These are phyloP conservation scores for Euphorbia lathyris DNA, from an alignment of 345 rosid species.

Conservation along the genomic window DNA sequence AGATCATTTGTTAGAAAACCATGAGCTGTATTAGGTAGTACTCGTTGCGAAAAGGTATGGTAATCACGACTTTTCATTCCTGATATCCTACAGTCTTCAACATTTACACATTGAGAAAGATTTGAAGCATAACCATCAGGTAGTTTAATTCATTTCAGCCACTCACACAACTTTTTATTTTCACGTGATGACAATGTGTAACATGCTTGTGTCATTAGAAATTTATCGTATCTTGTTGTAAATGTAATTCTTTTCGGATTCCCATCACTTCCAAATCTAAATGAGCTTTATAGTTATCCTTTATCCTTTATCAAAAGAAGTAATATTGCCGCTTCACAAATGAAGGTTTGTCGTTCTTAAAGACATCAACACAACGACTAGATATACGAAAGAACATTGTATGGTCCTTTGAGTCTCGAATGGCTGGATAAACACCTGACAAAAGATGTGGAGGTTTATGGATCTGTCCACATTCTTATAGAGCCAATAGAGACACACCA, in stretches of 20 bases:
- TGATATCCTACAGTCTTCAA: background rate
- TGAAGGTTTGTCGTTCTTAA: no score
- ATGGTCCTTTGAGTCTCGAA: no score
- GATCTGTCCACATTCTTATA: no score
- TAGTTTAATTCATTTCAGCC: background rate
- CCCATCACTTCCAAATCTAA: background rate
- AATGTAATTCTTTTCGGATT: background rate
- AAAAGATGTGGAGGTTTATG: no score
- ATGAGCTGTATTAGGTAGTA: background rate
- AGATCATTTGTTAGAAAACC: background rate
- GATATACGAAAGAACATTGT: no score
- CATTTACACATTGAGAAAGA: background rate
- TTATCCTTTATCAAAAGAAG: no score
- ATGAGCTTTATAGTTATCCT: background rate
- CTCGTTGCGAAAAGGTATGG: background rate
- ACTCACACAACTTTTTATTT: background rate
- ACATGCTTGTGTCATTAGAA: background rate
- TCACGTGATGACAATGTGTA: background rate
- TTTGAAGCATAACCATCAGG: background rate
- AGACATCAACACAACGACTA: no score
- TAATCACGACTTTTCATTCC: constrained; percentile 4
- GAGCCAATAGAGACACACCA: no score
- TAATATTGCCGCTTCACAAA: no score
- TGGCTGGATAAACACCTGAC: no score
- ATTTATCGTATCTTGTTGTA: background rate